Evolutionary conservation across 306 rosid species (phyloP), one percentile per base, ranked within the genome.

Genomic region (Lablab purpureus): DNA sequence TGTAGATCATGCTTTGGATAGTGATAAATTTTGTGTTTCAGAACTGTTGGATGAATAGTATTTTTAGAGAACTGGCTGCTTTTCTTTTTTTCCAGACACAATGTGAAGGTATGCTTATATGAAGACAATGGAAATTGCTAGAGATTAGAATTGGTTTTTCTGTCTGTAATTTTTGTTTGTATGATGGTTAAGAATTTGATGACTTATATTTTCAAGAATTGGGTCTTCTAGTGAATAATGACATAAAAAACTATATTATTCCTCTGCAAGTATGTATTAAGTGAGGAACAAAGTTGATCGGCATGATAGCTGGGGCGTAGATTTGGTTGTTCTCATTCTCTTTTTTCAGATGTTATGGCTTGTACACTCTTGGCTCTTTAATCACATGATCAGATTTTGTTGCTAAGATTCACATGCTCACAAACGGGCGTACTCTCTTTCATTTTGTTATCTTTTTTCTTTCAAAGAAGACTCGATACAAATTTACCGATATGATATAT

Each of bases 51-150:
- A 36, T 41, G 10, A 34, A 49, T 47, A 22, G 40, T 34, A 46
- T 34, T 47, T 17, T 23, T 8, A 2, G 62, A 50, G 37, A 17
- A 64, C 27, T 50, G 22, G 28, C 58, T 11, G n/a, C n/a, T 9
- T 66, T 77, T 67, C 25, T 27, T 58, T 54, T 27, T 37, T 37
- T 17, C 10, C 27, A 17, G 34, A 28, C 54, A 28, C 46, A 67
- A 67, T 40, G 10, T 67, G 60, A 55, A 55, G 58, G 12, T 5
- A 68, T 68, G 41, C 54, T 70, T 58, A 22, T 54, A 30, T 49
- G 27, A 40, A 27, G 55, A 55, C 10, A 5, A 34, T 54, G 56
- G 25, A 54, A 41, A 60, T 78, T 25, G 56, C 28, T 67, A 7
- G 71, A 70, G 22, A 60, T 1, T 32, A 4, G 36, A 32, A 32